Percentiles rank a stretch among this genome's conserved stretches.
These are phyloP conservation scores for Penicillium sp. DNA, from an alignment of 2,329 filamentous ascomycete species.

Conservation along the genomic window DNA sequence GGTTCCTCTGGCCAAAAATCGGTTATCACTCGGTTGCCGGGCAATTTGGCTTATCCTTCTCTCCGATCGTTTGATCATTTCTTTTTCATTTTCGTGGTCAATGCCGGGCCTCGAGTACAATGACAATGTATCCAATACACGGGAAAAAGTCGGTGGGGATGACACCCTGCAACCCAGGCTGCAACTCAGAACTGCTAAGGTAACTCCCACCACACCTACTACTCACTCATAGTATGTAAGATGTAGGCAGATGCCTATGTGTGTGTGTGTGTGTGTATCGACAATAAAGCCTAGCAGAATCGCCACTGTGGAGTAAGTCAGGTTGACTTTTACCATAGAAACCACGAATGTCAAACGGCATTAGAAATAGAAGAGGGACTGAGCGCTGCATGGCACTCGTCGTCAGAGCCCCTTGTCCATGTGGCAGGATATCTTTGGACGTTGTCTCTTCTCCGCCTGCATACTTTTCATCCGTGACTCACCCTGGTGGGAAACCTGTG, in stretches of 20 bases:
- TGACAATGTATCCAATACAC: conserved; percentile 21
- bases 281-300: neutral
- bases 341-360: conserved; percentile 6
- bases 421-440: conserved; percentile 21
- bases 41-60: neutral
- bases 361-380: conserved; percentile 10
- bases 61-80: neutral
- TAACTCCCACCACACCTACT: neutral
- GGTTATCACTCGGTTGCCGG: neutral
- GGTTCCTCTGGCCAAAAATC: neutral
- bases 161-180: conserved; percentile 4
- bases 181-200: neutral
- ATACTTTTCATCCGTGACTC: neutral
- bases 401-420: conserved; percentile 8
- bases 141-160: conserved; percentile 24
- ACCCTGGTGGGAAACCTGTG: neutral
- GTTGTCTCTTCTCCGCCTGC: conserved; percentile 10
- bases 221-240: neutral
- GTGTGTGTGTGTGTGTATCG: neutral
- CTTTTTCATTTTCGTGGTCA: neutral
- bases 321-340: neutral
- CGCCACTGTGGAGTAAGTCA: conserved; percentile 12
- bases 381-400: conserved; percentile 11
- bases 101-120: conserved; percentile 10
- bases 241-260: neutral